Percentiles rank a stretch among this genome's conserved stretches.
phyloP scores from a whole-genome alignment of 345 rosid genomes.

The Aquilaria yunnanensis region DNA sequence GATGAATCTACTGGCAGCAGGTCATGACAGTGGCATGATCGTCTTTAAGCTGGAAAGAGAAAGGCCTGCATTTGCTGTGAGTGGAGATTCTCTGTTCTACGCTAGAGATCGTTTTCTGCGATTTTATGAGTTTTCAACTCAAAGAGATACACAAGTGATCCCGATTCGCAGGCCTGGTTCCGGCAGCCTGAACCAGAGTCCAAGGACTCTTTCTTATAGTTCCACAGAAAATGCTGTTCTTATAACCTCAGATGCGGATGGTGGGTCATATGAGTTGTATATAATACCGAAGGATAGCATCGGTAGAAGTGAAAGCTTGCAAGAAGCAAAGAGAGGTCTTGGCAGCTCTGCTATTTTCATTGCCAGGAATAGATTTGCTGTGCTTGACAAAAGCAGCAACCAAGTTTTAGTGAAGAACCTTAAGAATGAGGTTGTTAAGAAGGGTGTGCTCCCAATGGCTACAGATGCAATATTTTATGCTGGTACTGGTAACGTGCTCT shows the following conservation, averaged over 20 bases:
- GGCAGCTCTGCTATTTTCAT: slow-evolving; percentile 85
- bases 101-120: slow-evolving; percentile 77
- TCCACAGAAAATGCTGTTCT: slow-evolving; percentile 89
- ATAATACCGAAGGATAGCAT: slow-evolving; percentile 71
- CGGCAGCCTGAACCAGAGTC: slow-evolving; percentile 75
- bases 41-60: slow-evolving; percentile 98
- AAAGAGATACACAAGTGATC: slow-evolving; percentile 68
- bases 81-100: slow-evolving; percentile 71
- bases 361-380: slow-evolving; percentile 87
- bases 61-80: slow-evolving; percentile 85
- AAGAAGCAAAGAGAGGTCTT: slow-evolving; percentile 79
- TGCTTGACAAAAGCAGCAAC: slow-evolving; percentile 82
- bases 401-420: slow-evolving; percentile 78
- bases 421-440: slow-evolving; percentile 79
- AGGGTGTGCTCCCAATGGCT: slow-evolving; percentile 57
- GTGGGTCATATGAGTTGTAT: slow-evolving; percentile 88
- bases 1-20: slow-evolving; percentile 94
- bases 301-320: slow-evolving; percentile 61
- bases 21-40: slow-evolving; percentile 96
- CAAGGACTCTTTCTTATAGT: slow-evolving; percentile 86
- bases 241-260: slow-evolving; percentile 86
- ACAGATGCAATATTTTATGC: slow-evolving; percentile 89
- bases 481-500: slow-evolving; percentile 82
- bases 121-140: slow-evolving; percentile 69
- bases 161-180: slow-evolving; percentile 85